Evolutionary conservation across 768 basidiomycete species (phyloP).

Genomic region (Serendipita sp.): DNA sequence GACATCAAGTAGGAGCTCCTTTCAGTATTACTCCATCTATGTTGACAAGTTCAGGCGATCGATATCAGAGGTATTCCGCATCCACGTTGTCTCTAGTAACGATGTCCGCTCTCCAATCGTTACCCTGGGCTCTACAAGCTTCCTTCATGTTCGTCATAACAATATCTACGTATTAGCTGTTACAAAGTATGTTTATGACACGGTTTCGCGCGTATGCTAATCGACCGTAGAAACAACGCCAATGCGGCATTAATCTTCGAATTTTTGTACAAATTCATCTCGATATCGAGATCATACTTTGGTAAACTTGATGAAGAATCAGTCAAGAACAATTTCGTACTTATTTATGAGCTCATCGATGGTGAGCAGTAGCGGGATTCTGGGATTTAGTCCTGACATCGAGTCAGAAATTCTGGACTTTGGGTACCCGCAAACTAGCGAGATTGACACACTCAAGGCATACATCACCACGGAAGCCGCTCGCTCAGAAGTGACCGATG

Average conservation of each 20-base stretch:
- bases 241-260: constrained; percentile 98
- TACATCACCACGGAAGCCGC: constrained; percentile 98
- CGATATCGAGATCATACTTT: constrained; percentile 90
- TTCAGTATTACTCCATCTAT: neutral
- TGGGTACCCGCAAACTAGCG: constrained; percentile 98
- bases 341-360: constrained; percentile 96
- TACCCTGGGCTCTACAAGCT: constrained; percentile 93
- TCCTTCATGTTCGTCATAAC: constrained; percentile 94
- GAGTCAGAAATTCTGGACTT: constrained; percentile 90
- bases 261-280: constrained; percentile 91
- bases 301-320: constrained; percentile 96
- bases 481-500: constrained; percentile 71
- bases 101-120: constrained; percentile 96
- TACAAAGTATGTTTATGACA: constrained; percentile 53
- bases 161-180: constrained; percentile 93
- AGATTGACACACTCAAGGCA: constrained; percentile 91
- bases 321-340: constrained; percentile 97
- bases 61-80: constrained; percentile 94
- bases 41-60: constrained; percentile 47
- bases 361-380: constrained; percentile 33
- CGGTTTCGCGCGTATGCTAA: neutral
- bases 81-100: constrained; percentile 96
- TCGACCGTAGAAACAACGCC: constrained; percentile 60
- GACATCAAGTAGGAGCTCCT: constrained; percentile 72
- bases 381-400: neutral